These are phyloP conservation scores for Neoconidiobolus thromboides DNA, from an alignment of 371 early-diverging fungal genomes.

Conservation along the genomic window DNA sequence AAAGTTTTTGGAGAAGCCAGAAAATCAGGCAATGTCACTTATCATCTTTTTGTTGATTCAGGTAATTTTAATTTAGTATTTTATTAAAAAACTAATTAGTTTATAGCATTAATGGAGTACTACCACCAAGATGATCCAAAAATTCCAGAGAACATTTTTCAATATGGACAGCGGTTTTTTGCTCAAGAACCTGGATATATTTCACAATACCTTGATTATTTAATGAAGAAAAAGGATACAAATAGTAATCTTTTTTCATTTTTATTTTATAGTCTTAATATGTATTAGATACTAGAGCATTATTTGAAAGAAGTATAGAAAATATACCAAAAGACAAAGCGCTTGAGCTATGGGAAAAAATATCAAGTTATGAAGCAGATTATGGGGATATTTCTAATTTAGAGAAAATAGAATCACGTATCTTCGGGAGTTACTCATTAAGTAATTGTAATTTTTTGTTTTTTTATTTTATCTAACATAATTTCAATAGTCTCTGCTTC, in stretches of 20 bases:
- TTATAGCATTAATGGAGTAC: constrained; percentile 75
- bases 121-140: constrained; percentile 65
- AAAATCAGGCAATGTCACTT: constrained; percentile 48
- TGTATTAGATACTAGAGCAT: constrained; percentile 50
- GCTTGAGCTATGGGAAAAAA: constrained; percentile 53
- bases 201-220: constrained; percentile 60
- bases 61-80: constrained; percentile 16
- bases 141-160: constrained; percentile 83
- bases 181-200: constrained; percentile 51
- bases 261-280: neutral
- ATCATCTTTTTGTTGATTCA: constrained; percentile 69
- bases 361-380: constrained; percentile 64
- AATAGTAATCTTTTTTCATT: constrained; percentile 33
- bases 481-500: neutral
- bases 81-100: neutral
- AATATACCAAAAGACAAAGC: constrained; percentile 52
- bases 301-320: constrained; percentile 67
- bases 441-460: constrained; percentile 11
- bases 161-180: constrained; percentile 64
- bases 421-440: constrained; percentile 43
- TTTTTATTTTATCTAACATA: too few species aligned
- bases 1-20: constrained; percentile 63
- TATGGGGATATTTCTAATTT: constrained; percentile 68
- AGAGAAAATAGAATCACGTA: constrained; percentile 52
- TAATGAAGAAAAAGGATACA: constrained; percentile 76